Base-by-base conservation (phyloP, 371 early-diverging fungal genomes). In the Mycotypha africana region DNA sequence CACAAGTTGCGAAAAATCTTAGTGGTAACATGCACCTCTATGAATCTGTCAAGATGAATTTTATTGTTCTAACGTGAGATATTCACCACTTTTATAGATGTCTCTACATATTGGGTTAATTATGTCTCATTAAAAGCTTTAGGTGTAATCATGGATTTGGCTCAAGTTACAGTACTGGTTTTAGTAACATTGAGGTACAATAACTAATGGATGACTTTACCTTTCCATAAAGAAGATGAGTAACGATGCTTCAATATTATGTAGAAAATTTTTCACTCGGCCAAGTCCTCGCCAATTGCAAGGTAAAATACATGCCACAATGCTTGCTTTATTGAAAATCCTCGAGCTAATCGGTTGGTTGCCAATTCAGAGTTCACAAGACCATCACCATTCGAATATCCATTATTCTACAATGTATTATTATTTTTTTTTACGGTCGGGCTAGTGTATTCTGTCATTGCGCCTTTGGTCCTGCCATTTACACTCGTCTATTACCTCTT, bases 361-460 rank as follows among this genome's bases (percentile, higher is more conserved):
- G n/a, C n/a, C n/a, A n/a, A n/a, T n/a, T n/a, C n/a, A n/a, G 75
- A 67, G 14, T 38, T 83, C 35, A 83, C 82, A 20, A 73, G 84
- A 49, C 84, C 91, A 2, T 84, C 84, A 0, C 75, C 71, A 22
- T 84, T 91, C 54, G 81, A 88, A 47, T 85, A 78, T 42, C 79
- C 85, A 1, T 69, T 81, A 22, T 68, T 72, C 47, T 90, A 91
- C 65, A 85, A 86, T 32, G 53, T 77, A 14, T 61, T 88, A 16
- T 51, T 86, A 50, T 88, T 88, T 65, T 73, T 89, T 22, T 83
- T 88, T 42, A 88, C 89, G 1, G 76, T 90, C 48, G 81, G 86
- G 4, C 56, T 92, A 50, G 62, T 88, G 2, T 92, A 89, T 55
- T 76, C 79, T 20, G 79, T 82, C 22, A 81, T 89, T 49, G 81